phyloP scores from a whole-genome alignment of 768 basidiomycete genomes.

The Leccinum broughii region DNA sequence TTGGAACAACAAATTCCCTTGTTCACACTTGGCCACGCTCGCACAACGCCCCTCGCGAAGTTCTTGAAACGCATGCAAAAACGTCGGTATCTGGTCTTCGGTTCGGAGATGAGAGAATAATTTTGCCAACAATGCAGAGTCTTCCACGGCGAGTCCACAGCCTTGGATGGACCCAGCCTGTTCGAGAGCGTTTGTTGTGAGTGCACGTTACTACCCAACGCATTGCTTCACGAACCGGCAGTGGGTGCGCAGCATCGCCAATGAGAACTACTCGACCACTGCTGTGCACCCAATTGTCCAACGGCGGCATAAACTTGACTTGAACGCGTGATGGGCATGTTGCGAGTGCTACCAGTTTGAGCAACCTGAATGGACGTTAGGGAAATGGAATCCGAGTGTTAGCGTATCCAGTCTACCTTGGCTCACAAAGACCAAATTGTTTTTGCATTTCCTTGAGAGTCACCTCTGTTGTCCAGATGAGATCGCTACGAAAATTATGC shows the following conservation, averaged over 20 bases:
- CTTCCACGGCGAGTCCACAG: constrained; percentile 56
- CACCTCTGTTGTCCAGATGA: constrained; percentile 36
- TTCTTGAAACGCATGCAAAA: constrained; percentile 59
- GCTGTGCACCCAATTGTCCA: constrained; percentile 53
- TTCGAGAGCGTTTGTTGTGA: neutral
- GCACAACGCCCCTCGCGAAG: constrained; percentile 52
- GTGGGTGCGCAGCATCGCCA: constrained; percentile 63
- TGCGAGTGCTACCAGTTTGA: constrained; percentile 39
- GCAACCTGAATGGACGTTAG: constrained; percentile 29
- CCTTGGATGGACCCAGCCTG: constrained; percentile 58
- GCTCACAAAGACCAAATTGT: constrained; percentile 35
- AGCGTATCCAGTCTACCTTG: constrained; percentile 33
- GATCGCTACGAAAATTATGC: constrained; percentile 28
- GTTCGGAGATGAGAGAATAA: constrained; percentile 56
- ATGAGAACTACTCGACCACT: constrained; percentile 49
- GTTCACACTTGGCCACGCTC: constrained; percentile 47
- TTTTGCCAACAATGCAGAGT: constrained; percentile 57
- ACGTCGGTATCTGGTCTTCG: constrained; percentile 47
- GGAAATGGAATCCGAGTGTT: neutral
- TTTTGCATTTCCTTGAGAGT: constrained; percentile 34
- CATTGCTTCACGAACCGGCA: constrained; percentile 42
- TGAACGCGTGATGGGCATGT: constrained; percentile 37
- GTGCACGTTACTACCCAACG: neutral
- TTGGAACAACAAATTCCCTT: constrained; percentile 46
- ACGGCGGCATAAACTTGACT: constrained; percentile 38